These are phyloP conservation scores for Garcia nutans DNA, from an alignment of 345 rosid genomes.

Conservation along the genomic window DNA sequence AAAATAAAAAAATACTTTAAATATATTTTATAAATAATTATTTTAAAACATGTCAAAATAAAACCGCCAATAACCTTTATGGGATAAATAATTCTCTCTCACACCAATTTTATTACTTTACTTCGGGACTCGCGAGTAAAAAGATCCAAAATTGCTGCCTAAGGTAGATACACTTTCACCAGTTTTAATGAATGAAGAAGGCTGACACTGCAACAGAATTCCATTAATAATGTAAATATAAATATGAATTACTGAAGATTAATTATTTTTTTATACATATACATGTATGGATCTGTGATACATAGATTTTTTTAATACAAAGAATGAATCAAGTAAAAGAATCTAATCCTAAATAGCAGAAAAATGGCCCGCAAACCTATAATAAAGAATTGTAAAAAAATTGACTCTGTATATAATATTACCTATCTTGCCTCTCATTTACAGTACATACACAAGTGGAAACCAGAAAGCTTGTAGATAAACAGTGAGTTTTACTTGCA, in stretches of 20 bases:
- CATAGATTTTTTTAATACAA: constrained; percentile 7
- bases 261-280: neutral
- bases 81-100: too few species aligned
- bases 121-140: too few species aligned
- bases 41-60: too few species aligned
- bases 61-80: too few species aligned
- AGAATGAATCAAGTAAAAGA: constrained; percentile 3
- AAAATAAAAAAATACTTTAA: too few species aligned
- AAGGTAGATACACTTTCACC: neutral
- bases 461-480: neutral
- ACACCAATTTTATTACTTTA: too few species aligned
- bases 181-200: neutral
- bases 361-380: constrained; percentile 2
- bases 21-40: too few species aligned
- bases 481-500: constrained; percentile 17
- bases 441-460: constrained; percentile 1
- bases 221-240: neutral
- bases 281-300: constrained; percentile 17
- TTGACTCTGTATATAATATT: constrained; percentile 10
- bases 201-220: neutral
- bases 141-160: too few species aligned
- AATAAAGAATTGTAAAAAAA: constrained; percentile 29
- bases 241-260: neutral
- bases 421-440: constrained; percentile 12
- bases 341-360: neutral